Conservation (phyloP, 371 early-diverging fungal species). For the Mortierella sp. region DNA sequence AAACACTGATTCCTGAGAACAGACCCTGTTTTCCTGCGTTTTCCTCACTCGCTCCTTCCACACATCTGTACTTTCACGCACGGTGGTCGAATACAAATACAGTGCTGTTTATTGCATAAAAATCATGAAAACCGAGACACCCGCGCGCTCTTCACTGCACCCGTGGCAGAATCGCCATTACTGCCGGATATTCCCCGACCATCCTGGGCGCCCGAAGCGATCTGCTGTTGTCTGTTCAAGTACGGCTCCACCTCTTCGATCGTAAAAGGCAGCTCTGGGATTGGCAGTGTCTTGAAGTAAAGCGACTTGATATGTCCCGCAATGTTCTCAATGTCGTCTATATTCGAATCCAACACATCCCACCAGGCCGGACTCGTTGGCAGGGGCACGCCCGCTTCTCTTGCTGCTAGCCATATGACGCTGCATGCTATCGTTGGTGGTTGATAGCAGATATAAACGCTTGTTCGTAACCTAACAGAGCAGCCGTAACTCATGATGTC, state of each 20-base stretch:
- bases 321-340: conserved; percentile 74
- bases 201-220: neutral
- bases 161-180: neutral
- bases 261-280: conserved; percentile 63
- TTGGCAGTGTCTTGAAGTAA: conserved; percentile 63
- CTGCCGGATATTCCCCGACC: neutral
- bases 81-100: conserved; percentile 2
- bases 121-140: conserved; percentile 46
- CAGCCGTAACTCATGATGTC: too few relatives aligned
- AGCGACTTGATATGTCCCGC: conserved; percentile 71
- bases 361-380: conserved; percentile 88
- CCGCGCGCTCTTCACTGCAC: conserved; percentile 1
- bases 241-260: conserved; percentile 58
- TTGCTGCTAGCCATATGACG: conserved; percentile 86
- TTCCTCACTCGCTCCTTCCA: too few relatives aligned
- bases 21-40: too few relatives aligned
- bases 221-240: conserved; percentile 13
- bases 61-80: too few relatives aligned
- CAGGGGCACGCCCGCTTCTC: conserved; percentile 69
- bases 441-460: conserved; percentile 85
- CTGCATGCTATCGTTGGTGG: conserved; percentile 92
- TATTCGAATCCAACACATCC: conserved; percentile 84
- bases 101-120: too few relatives aligned
- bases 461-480: conserved; percentile 79
- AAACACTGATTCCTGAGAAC: too few relatives aligned